phyloP scores from a whole-genome alignment of 164 flowering plant genomes.

The Akebia trifoliata region DNA sequence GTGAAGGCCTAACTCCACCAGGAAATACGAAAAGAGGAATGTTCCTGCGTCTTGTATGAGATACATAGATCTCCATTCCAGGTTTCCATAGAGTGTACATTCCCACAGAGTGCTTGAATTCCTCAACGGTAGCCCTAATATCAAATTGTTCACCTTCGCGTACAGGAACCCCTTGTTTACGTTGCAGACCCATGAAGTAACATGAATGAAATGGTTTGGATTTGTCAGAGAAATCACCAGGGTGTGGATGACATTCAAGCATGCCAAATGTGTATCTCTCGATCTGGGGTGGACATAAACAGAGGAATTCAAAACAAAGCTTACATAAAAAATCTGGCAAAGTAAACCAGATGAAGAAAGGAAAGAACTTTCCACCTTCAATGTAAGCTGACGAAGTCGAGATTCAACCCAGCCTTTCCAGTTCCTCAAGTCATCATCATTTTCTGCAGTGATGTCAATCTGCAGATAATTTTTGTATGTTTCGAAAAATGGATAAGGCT shows the following conservation, averaged over 20 bases:
- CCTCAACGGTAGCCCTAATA: constrained; percentile 77
- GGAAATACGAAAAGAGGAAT: constrained; percentile 83
- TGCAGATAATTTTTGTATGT: constrained; percentile 80
- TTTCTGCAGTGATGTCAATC: constrained; percentile 68
- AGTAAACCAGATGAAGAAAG: background rate
- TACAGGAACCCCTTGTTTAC: constrained; percentile 60
- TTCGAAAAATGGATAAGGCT: constrained; percentile 77
- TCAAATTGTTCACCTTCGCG: constrained; percentile 71
- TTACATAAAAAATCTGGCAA: background rate
- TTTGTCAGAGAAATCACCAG: constrained; percentile 50
- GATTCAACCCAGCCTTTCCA: constrained; percentile 99
- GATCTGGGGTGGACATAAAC: constrained; percentile 38
- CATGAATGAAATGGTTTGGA: constrained; percentile 52
- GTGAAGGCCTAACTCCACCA: constrained; percentile 65
- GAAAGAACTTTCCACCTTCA: constrained; percentile 45
- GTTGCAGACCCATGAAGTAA: constrained; percentile 84
- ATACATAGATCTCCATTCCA: constrained; percentile 72
- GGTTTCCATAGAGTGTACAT: constrained; percentile 54
- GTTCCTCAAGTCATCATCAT: constrained; percentile 58
- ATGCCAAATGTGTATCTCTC: constrained; percentile 65
- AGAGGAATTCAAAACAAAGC: background rate
- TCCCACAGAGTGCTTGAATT: constrained; percentile 61
- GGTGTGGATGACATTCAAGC: constrained; percentile 93
- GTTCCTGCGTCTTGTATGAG: constrained; percentile 55
- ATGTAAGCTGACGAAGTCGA: constrained; percentile 72